A percentile compares a stretch with the other conserved stretches of the same genome.
Conservation (phyloP, 805 yeast species). For the Starmerella davenportii region DNA sequence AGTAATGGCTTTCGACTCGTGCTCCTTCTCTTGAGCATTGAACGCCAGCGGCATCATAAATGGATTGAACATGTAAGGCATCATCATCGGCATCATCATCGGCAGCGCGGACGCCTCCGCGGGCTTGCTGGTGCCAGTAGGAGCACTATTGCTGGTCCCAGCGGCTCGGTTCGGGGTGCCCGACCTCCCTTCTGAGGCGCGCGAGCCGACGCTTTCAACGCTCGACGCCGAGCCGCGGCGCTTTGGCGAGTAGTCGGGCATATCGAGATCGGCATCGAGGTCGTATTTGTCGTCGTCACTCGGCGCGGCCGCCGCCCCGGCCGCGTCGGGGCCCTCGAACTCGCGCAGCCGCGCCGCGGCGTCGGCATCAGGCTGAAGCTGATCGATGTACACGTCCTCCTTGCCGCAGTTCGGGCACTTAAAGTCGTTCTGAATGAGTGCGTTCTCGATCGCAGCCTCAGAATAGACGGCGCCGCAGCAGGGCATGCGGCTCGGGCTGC, state of each 20-base stretch:
- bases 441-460: slow-evolving; percentile 42
- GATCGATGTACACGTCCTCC: slow-evolving; percentile 60
- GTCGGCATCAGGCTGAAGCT: slow-evolving; percentile 44
- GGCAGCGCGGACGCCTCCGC: background rate
- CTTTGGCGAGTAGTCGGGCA: slow-evolving; percentile 7
- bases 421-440: slow-evolving; percentile 65
- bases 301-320: background rate
- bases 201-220: background rate
- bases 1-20: background rate
- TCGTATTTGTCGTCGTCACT: slow-evolving; percentile 2
- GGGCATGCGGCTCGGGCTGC: slow-evolving; percentile 62
- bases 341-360: slow-evolving; percentile 36
- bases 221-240: background rate
- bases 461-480: slow-evolving; percentile 53
- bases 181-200: no score
- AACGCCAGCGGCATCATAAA: slow-evolving; percentile 14
- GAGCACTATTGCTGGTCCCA: no score
- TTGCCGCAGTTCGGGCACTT: slow-evolving; percentile 74
- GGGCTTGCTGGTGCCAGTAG: background rate
- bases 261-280: background rate
- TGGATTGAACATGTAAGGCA: slow-evolving; percentile 16
- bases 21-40: slow-evolving; percentile 2
- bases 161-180: no score
- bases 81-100: slow-evolving; percentile 4
- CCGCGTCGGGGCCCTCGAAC: slow-evolving; percentile 17